Base-by-base conservation (phyloP, 352 stramenopile genomes). In the Thraustochytrium sp. region DNA sequence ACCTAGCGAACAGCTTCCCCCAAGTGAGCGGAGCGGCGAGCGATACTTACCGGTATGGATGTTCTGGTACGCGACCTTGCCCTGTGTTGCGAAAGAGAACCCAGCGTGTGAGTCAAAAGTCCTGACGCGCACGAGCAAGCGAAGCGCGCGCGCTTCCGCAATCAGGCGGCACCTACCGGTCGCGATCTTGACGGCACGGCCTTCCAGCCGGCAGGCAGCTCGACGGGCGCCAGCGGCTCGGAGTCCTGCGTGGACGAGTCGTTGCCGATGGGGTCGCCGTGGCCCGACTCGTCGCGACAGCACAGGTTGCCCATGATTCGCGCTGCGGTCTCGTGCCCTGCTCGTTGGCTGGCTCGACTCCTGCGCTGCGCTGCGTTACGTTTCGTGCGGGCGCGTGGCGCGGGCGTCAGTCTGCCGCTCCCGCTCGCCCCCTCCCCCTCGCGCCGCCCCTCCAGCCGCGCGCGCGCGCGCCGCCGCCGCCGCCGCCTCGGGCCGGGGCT, bases 151-250 rank as follows among this genome's bases (percentile, higher is more conserved):
- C 1, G 26, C 46, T 55, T 72, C 26, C 0, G 9, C 51, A 59
- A 36, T n/a, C n/a, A n/a, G n/a, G n/a, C n/a, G n/a, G 26, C 0
- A 72, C 59, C 26, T 72, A 72, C 59, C 40, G 68, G 68, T 42
- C 68, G 68, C 23, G 68, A 80, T 42, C 68, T 61, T 46, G 31
- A 55, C 36, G 68, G 68, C 46, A 80, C 68, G 48, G 68, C 68
- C 68, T 80, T 80, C 68, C 68, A 80, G 31, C 68, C 68, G 53
- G 68, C 34, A 3, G 68, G 68, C 36, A 80, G 68, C 68, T 80
- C 68, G 18, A 80, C 68, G 9, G 68, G 68, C 34, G 68, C 68
- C 11, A 80, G 53, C 16, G 68, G 68, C 31, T 80, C 68, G 8
- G 68, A 80, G 53, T 80, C 68, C 48, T 72, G 31, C 23, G 42